Percentiles rank a stretch among this genome's conserved stretches.
These are phyloP conservation scores for Cytospora paraplurivora DNA, from an alignment of 2,329 filamentous ascomycete species.

Conservation along the genomic window DNA sequence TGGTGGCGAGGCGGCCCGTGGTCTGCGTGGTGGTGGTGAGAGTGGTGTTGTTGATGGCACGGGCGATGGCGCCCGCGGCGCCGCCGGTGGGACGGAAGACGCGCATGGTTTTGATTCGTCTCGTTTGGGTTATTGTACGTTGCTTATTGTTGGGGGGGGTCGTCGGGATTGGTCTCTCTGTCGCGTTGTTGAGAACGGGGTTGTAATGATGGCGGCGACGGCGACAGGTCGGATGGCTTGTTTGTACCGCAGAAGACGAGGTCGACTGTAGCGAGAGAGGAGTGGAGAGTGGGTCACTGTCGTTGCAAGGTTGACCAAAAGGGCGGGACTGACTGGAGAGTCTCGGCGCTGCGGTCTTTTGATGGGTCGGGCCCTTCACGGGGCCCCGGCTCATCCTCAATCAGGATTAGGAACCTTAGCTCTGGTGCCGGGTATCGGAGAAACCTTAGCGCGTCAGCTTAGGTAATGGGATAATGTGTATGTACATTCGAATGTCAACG, in stretches of 20 bases:
- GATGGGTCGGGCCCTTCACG: constrained; percentile 13
- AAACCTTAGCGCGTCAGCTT: constrained; percentile 16
- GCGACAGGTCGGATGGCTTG: no score
- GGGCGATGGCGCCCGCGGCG: constrained; percentile 19
- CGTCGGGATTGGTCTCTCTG: neutral
- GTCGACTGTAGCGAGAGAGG: no score
- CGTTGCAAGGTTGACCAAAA: no score
- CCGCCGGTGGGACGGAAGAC: constrained; percentile 22
- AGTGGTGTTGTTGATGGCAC: constrained; percentile 12
- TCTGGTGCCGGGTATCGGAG: constrained; percentile 12
- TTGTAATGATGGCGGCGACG: no score
- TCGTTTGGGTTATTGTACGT: neutral
- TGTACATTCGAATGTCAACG: neutral
- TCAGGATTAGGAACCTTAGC: neutral
- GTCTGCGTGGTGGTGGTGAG: neutral
- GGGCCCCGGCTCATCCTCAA: neutral
- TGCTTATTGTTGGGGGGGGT: neutral
- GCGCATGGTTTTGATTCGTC: constrained; percentile 12
- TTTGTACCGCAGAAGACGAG: no score
- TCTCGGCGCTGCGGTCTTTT: constrained; percentile 15
- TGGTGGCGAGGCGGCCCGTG: neutral
- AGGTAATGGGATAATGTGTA: neutral
- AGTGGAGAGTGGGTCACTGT: no score
- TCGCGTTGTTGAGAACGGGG: neutral
- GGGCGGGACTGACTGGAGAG: no score